Percentiles rank a stretch among this genome's conserved stretches.
Conservation (phyloP, 208 protist genomes). For the Crithidia fasciculata region DNA sequence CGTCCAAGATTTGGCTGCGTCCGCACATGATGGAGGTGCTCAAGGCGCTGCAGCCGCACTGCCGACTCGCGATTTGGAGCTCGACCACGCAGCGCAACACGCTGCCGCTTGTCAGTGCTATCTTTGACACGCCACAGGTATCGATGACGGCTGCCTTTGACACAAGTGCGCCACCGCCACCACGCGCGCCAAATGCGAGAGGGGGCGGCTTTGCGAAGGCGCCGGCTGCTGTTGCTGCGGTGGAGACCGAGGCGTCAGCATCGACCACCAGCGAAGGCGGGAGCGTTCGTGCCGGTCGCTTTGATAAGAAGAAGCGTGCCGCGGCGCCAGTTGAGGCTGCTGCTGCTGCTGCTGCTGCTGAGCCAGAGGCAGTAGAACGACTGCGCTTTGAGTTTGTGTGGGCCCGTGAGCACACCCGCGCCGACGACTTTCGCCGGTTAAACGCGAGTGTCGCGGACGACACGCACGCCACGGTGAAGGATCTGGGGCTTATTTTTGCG, state of each 20-base stretch:
- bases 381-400: conserved; percentile 82
- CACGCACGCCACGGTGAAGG: conserved; percentile 85
- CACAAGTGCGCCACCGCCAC: background rate
- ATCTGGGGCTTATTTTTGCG: conserved; percentile 62
- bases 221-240: background rate
- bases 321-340: background rate
- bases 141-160: too few species aligned
- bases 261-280: background rate
- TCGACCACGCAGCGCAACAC: conserved; percentile 89
- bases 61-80: conserved; percentile 88
- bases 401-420: conserved; percentile 83
- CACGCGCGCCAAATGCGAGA: background rate
- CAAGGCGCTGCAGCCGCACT: conserved; percentile 66
- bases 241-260: background rate
- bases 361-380: background rate
- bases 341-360: background rate
- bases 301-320: conserved; percentile 18
- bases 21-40: conserved; percentile 72
- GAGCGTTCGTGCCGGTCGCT: conserved; percentile 12
- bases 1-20: conserved; percentile 84
- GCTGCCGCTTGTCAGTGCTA: conserved; percentile 71
- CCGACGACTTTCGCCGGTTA: conserved; percentile 78
- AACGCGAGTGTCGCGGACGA: conserved; percentile 65
- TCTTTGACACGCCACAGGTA: conserved; percentile 41
- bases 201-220: conserved; percentile 11